phyloP scores from a whole-genome alignment of 805 yeast species.

The Brettanomyces custersianus region DNA sequence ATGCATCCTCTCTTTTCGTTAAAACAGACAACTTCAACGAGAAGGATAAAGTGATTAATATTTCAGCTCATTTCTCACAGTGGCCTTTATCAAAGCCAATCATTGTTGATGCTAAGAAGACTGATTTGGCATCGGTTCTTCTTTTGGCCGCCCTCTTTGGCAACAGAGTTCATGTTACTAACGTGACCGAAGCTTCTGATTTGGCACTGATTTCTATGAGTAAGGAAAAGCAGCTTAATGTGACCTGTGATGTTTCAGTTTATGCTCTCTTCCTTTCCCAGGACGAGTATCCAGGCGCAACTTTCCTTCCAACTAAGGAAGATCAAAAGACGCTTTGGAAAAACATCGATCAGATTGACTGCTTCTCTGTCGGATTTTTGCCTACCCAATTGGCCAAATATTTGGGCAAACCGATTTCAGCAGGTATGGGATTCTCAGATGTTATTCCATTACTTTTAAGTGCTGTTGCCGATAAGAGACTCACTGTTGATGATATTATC shows the following conservation, averaged over 20 bases:
- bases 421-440: slow-evolving; percentile 76
- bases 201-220: slow-evolving; percentile 77
- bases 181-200: slow-evolving; percentile 74
- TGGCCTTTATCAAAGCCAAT: slow-evolving; percentile 86
- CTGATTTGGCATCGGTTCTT: slow-evolving; percentile 87
- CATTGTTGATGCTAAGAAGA: slow-evolving; percentile 84
- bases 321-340: slow-evolving; percentile 83
- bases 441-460: slow-evolving; percentile 73
- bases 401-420: slow-evolving; percentile 46
- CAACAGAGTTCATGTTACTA: slow-evolving; percentile 82
- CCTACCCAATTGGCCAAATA: slow-evolving; percentile 68
- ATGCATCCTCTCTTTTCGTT: slow-evolving; percentile 72
- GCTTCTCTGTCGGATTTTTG: slow-evolving; percentile 75
- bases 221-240: slow-evolving; percentile 69
- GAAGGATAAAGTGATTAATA: slow-evolving; percentile 62
- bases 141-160: slow-evolving; percentile 81
- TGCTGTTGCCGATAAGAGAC: slow-evolving; percentile 66
- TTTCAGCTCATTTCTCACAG: slow-evolving; percentile 66
- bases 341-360: slow-evolving; percentile 63
- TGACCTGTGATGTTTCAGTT: slow-evolving; percentile 85
- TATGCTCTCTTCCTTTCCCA: slow-evolving; percentile 69
- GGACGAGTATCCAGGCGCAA: slow-evolving; percentile 61
- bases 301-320: slow-evolving; percentile 67
- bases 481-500: slow-evolving; percentile 66
- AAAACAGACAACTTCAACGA: slow-evolving; percentile 63